Conservation (phyloP, 441 rosid species). For the Syzygium malaccense region DNA sequence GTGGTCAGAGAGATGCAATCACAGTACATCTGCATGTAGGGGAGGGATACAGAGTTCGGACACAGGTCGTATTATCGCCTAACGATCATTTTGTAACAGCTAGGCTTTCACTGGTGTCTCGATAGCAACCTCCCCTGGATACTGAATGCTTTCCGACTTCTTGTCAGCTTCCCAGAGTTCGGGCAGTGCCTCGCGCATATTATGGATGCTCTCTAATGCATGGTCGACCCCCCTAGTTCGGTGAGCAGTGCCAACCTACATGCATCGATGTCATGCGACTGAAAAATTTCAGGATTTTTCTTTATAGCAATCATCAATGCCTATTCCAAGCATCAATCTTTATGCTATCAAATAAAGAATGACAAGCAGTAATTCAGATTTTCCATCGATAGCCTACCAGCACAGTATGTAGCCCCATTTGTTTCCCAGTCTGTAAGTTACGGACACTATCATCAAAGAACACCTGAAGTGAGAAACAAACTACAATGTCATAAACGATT, state of each 20-base stretch:
- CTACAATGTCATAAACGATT: neutral
- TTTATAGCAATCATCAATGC: neutral
- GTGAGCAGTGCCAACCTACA: constrained; percentile 61
- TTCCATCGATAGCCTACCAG: constrained; percentile 38
- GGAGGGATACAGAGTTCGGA: neutral
- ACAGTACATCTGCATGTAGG: neutral
- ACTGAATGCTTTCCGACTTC: constrained; percentile 27
- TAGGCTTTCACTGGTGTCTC: constrained; percentile 61
- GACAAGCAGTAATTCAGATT: neutral
- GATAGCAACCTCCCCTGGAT: constrained; percentile 42
- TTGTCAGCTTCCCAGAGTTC: constrained; percentile 69
- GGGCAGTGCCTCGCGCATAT: constrained; percentile 81
- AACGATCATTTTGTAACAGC: neutral
- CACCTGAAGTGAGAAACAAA: constrained; percentile 33
- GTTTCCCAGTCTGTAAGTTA: constrained; percentile 61
- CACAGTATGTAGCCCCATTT: constrained; percentile 65
- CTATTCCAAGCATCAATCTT: neutral
- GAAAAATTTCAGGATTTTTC: neutral
- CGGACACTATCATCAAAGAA: constrained; percentile 88
- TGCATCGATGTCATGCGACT: neutral
- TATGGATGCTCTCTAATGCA: constrained; percentile 86
- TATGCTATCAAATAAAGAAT: neutral
- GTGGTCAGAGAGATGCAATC: neutral
- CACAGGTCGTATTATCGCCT: neutral
- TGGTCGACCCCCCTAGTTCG: constrained; percentile 52